Base-by-base conservation (phyloP, 495 filamentous ascomycete genomes). In the Durotheca rogersii region DNA sequence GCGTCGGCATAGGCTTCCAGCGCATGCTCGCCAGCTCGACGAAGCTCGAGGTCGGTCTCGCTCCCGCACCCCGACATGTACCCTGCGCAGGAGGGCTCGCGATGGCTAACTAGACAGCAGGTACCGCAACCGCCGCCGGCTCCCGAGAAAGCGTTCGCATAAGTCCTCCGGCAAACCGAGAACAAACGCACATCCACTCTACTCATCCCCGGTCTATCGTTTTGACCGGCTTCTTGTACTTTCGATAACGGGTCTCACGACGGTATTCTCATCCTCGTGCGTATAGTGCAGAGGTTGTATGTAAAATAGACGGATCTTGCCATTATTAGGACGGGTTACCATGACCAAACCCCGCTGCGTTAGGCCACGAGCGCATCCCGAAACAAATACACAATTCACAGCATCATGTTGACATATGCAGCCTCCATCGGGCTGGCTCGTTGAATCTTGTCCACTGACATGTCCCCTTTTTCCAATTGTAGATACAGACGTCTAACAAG, bases 1-100 rank as follows among this genome's bases (percentile, higher is more conserved):
- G 93, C 53, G 93, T 96, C 32, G 92, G 94, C 53, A 97, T 98
- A 62, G 93, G 88, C 10, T 90, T 97, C 76, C 89, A 95, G 70
- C 84, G 90, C 62, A 91, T 96, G 86, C 87, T 96, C 79, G 91
- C 94, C 4, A 87, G 91, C 32, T 85, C 87, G 65, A 96, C 88
- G 58, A 85, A 84, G 76, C 74, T 96, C 61, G 90, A 96, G 71
- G 83, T 88, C 58, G 41, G 73, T 67, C 18, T 41, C 10, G 12
- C 18, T 10, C 23, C 1, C 6, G 4, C 14, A 20, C 23, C 20
- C 7, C 11, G 4, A 27, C 38, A 14, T 10, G 11, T n/a, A 1
- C 3, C n/a, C 31, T 18, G n/a, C 6, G 5, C 7, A 11, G 9
- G 5, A 23, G 23, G 23, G 17, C 0, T 10, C 21, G 15, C 17